Evolutionary conservation across 495 filamentous ascomycete genomes (phyloP).

Genomic region (Aspergillus cavernicola): DNA sequence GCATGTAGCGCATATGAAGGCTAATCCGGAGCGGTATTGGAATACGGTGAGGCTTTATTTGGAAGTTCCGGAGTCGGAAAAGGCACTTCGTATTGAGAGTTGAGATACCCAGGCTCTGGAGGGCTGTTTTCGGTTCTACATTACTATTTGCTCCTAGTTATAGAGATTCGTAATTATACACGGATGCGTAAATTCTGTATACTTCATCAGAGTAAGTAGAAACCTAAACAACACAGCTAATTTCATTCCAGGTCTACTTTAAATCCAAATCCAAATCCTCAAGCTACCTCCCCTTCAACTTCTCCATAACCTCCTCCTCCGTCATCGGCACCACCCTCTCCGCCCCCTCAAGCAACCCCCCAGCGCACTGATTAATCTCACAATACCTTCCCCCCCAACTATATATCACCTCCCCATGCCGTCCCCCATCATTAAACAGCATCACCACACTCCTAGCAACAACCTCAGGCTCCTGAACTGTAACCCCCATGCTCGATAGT

Average conservation of each 20-base stretch:
- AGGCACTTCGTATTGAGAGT: neutral
- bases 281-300: slow-evolving; percentile 5
- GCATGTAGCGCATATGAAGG: slow-evolving; percentile 45
- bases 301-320: slow-evolving; percentile 17
- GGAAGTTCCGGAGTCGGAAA: neutral
- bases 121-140: neutral
- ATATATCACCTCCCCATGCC: slow-evolving; percentile 38
- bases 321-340: slow-evolving; percentile 8
- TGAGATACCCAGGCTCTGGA: neutral
- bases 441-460: slow-evolving; percentile 37
- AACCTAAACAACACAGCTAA: too few species aligned
- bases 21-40: slow-evolving; percentile 44
- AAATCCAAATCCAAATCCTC: too few species aligned
- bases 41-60: slow-evolving; percentile 25
- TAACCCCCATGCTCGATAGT: slow-evolving; percentile 20
- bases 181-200: too few species aligned
- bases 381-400: slow-evolving; percentile 33
- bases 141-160: too few species aligned
- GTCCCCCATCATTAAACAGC: slow-evolving; percentile 31
- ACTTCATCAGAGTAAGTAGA: too few species aligned
- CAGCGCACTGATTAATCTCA: slow-evolving; percentile 35
- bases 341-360: slow-evolving; percentile 22
- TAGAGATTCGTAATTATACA: too few species aligned
- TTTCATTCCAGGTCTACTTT: too few species aligned
- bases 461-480: slow-evolving; percentile 28